Percentiles rank a stretch among this genome's conserved stretches.
Evolutionary conservation across 1,284 basidiomycete genomes (phyloP).

Genomic region (Tremellales sp.): DNA sequence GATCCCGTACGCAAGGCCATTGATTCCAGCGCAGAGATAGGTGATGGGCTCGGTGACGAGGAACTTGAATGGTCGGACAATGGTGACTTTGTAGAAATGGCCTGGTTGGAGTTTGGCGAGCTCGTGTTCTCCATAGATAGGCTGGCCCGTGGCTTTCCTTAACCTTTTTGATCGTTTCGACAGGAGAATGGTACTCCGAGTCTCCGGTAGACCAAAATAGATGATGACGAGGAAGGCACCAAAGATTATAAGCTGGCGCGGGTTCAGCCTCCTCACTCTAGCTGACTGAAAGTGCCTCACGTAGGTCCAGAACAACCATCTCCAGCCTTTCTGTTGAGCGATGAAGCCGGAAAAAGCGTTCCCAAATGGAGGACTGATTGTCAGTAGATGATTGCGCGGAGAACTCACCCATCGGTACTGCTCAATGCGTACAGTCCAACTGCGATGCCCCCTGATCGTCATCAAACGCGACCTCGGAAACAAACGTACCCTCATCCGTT

Average conservation of each 20-base stretch:
- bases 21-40: slow-evolving; percentile 31
- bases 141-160: slow-evolving; percentile 11
- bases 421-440: slow-evolving; percentile 31
- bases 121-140: slow-evolving; percentile 21
- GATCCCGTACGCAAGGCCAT: slow-evolving; percentile 34
- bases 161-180: slow-evolving; percentile 14
- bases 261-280: neutral
- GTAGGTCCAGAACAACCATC: slow-evolving; percentile 34
- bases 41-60: slow-evolving; percentile 36
- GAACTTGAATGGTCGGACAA: slow-evolving; percentile 31
- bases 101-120: slow-evolving; percentile 20
- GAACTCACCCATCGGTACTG: slow-evolving; percentile 20
- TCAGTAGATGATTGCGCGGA: neutral
- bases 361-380: slow-evolving; percentile 23
- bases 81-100: slow-evolving; percentile 24
- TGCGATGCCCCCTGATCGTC: slow-evolving; percentile 16
- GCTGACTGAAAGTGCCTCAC: slow-evolving; percentile 7
- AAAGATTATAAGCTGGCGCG: slow-evolving; percentile 23
- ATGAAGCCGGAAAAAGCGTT: slow-evolving; percentile 29
- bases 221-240: slow-evolving; percentile 26
- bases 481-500: slow-evolving; percentile 20
- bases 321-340: slow-evolving; percentile 28
- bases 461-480: neutral
- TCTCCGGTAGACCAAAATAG: slow-evolving; percentile 28
- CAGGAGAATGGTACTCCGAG: slow-evolving; percentile 31